Percentiles rank a stretch among this genome's conserved stretches.
phyloP scores from a whole-genome alignment of 75 land plant species.

The Pseudotsuga menziesii region DNA sequence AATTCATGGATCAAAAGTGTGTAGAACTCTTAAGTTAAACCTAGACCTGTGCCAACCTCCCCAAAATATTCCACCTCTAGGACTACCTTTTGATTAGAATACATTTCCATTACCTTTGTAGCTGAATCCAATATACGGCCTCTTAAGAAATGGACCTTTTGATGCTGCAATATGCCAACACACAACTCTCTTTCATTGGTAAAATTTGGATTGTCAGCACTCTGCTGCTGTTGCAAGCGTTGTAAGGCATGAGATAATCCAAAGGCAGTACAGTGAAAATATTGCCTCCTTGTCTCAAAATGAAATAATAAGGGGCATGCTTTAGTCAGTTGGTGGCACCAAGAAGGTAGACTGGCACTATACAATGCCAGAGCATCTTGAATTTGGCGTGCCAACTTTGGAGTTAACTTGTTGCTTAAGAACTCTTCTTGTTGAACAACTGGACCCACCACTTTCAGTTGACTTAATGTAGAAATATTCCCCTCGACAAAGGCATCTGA shows the following conservation, averaged over 20 bases:
- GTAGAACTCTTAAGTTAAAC: conserved; percentile 92
- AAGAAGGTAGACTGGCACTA: conserved; percentile 66
- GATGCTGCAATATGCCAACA: conserved; percentile 29
- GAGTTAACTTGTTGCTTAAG: conserved; percentile 69
- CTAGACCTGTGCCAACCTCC: conserved; percentile 95
- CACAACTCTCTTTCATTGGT: conserved; percentile 11
- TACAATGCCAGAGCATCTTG: conserved; percentile 56
- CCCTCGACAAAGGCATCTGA: conserved; percentile 44
- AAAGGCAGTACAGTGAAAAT: conserved; percentile 56
- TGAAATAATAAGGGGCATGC: conserved; percentile 79
- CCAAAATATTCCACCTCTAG: conserved; percentile 80
- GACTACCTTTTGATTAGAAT: conserved; percentile 33
- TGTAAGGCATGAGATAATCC: conserved; percentile 40
- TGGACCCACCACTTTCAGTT: conserved; percentile 26
- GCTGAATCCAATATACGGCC: conserved; percentile 75
- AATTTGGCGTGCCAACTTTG: conserved; percentile 90
- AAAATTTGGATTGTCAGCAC: conserved; percentile 33
- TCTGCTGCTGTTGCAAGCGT: conserved; percentile 27
- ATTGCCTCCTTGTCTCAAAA: conserved; percentile 82
- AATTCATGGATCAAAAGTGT: conserved; percentile 83
- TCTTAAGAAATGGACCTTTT: conserved; percentile 71
- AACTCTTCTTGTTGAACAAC: conserved; percentile 60
- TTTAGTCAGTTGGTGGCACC: conserved; percentile 73
- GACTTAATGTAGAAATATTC: conserved; percentile 26
- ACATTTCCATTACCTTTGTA: conserved; percentile 66